Base-by-base conservation (phyloP, 148 eudicot genomes). In the Bassia scoparia region DNA sequence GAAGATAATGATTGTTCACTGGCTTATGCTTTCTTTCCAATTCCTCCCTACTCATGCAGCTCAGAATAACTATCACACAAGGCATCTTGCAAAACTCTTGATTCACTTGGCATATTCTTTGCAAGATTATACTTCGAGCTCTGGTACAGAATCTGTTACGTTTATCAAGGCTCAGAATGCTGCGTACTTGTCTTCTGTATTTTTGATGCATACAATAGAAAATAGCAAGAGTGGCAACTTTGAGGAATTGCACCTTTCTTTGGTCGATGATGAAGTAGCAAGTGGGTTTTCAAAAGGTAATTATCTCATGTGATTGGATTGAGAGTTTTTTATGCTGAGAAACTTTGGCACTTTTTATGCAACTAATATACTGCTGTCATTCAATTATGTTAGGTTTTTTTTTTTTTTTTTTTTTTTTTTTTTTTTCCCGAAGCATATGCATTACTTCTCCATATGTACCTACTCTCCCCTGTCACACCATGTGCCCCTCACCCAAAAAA, bases 81-180 rank as follows among this genome's bases (percentile, higher is more conserved):
- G 93, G 81, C 98, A 94, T 83, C 87, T 94, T 24, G 89, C 88
- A 30, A 94, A 94, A 83, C 84, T 91, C 70, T 86, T 94, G 79
- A 80, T 94, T 79, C 93, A 94, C 87, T 83, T 94, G 63, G 84
- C 88, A 34, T 86, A 82, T 77, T 91, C 90, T 80, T 94, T 94
- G 88, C 88, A 91, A 88, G 96, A 91, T 76, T 86, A 88, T 79
- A 50, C 77, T 79, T 86, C 89, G 77, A 48, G 78, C 70, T 78
- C 91, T 74, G 84, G 63, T 78, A 83, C 76, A 76, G 78, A 78
- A 46, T 82, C 93, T 53, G 62, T 74, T 73, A 79, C 90, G 73
- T 74, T 77, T 81, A 58, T 76, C 80, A 94, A 87, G 86, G 97
- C 97, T 82, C 73, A 89, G 55, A 89, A 94, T 83, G 97, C 93